phyloP scores from a whole-genome alignment of 352 stramenopile genomes.

The Phytophthora meadii region DNA sequence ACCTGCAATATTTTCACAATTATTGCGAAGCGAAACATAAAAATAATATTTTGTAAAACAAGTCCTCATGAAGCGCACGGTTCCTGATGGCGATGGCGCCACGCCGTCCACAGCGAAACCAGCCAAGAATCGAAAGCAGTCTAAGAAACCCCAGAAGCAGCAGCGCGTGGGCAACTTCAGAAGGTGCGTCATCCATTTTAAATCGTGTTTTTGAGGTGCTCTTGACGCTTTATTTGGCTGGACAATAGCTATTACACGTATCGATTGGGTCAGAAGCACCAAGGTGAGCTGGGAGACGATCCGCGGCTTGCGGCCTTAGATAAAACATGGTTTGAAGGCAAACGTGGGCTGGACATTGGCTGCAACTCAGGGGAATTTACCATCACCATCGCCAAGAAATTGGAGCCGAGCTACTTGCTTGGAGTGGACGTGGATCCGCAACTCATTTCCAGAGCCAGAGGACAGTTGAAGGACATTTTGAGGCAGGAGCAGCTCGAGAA shows the following conservation, averaged over 20 bases:
- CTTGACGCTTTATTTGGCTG: constrained; percentile 1
- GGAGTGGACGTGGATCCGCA: constrained; percentile 79
- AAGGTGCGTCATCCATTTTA: constrained; percentile 39
- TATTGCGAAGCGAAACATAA: not conserved
- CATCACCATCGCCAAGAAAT: constrained; percentile 64
- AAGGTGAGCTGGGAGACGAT: constrained; percentile 62
- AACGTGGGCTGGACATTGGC: constrained; percentile 76
- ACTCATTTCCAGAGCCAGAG: constrained; percentile 65
- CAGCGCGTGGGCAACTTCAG: constrained; percentile 81
- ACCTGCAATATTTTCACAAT: no score
- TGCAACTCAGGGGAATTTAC: constrained; percentile 88
- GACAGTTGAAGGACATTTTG: constrained; percentile 70
- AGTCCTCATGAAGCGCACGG: constrained; percentile 18
- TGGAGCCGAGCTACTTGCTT: constrained; percentile 65
- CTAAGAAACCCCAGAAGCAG: constrained; percentile 45
- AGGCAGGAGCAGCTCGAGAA: constrained; percentile 64
- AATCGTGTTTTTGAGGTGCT: not conserved
- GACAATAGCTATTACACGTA: constrained; percentile 77
- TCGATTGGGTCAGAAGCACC: constrained; percentile 62
- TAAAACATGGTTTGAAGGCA: constrained; percentile 69
- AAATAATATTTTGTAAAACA: no score
- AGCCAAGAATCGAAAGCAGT: constrained; percentile 19
- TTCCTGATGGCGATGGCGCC: not conserved
- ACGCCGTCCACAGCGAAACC: constrained; percentile 8
- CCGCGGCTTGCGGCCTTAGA: constrained; percentile 65